Conservation (phyloP, 176 grass and related monocot species). For the Otatea glauca region DNA sequence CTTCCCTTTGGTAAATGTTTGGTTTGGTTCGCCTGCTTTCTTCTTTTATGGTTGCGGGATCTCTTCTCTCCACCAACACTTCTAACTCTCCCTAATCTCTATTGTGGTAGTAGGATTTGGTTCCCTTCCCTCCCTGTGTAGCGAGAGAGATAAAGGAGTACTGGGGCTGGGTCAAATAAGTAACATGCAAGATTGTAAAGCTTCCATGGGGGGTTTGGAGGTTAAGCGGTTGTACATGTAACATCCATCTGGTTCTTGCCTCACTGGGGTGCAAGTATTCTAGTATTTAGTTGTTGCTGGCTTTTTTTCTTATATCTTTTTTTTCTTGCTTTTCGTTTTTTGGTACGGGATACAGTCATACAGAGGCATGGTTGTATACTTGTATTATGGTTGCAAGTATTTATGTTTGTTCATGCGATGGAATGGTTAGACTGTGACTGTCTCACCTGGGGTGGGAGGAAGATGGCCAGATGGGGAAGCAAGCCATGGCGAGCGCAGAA, state of each 20-base stretch:
- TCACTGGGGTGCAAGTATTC: slow-evolving; percentile 22
- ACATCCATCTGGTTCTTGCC: background rate
- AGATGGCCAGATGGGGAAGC: slow-evolving; percentile 48
- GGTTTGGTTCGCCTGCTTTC: slow-evolving; percentile 65
- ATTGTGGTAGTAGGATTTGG: slow-evolving; percentile 29
- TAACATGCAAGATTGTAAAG: slow-evolving; percentile 61
- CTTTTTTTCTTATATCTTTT: background rate
- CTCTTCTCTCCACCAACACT: slow-evolving; percentile 46
- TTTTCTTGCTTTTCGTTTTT: background rate
- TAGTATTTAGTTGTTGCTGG: slow-evolving; percentile 39
- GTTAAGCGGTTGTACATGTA: slow-evolving; percentile 47
- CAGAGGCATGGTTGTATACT: background rate
- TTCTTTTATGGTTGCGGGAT: slow-evolving; percentile 58
- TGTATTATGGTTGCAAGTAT: slow-evolving; percentile 19
- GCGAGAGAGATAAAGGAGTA: background rate
- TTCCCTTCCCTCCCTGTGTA: slow-evolving; percentile 32
- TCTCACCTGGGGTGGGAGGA: slow-evolving; percentile 32
- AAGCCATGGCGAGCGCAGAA: slow-evolving; percentile 27
- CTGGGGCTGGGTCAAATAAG: slow-evolving; percentile 59
- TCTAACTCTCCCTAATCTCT: slow-evolving; percentile 21
- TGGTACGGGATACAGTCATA: slow-evolving; percentile 11
- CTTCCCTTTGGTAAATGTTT: slow-evolving; percentile 65
- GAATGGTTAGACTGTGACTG: slow-evolving; percentile 40
- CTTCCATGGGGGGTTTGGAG: slow-evolving; percentile 45
- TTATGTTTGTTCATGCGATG: slow-evolving; percentile 15